These are phyloP conservation scores for Lumnitzera littorea DNA, from an alignment of 345 rosid genomes.

Conservation along the genomic window DNA sequence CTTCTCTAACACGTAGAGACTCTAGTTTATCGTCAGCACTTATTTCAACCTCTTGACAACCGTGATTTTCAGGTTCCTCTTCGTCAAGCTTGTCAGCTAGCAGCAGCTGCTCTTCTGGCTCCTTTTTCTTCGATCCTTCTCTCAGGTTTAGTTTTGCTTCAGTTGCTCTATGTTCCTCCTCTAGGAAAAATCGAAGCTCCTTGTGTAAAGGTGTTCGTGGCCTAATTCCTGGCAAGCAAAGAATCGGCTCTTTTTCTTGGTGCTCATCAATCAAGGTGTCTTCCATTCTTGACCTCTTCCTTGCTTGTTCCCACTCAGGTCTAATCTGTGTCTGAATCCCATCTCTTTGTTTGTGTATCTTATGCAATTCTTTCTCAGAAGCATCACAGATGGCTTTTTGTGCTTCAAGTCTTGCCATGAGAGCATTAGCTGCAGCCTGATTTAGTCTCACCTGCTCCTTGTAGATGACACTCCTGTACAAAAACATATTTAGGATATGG, in stretches of 20 bases:
- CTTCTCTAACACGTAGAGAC: slow-evolving; percentile 24
- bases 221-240: slow-evolving; percentile 59
- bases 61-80: slow-evolving; percentile 23
- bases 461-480: slow-evolving; percentile 77
- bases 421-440: slow-evolving; percentile 76
- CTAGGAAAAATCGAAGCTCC: slow-evolving; percentile 58
- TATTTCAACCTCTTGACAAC: slow-evolving; percentile 21
- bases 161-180: slow-evolving; percentile 67
- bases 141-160: slow-evolving; percentile 25
- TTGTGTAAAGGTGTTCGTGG: slow-evolving; percentile 43
- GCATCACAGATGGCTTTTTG: slow-evolving; percentile 86
- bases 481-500: not conserved
- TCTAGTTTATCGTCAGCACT: slow-evolving; percentile 30
- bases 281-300: slow-evolving; percentile 75
- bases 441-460: slow-evolving; percentile 91
- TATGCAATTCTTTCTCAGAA: slow-evolving; percentile 83
- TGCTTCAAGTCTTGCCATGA: slow-evolving; percentile 88
- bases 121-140: slow-evolving; percentile 28
- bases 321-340: slow-evolving; percentile 70
- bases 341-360: slow-evolving; percentile 71
- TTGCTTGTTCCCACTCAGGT: slow-evolving; percentile 67
- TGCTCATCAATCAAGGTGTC: slow-evolving; percentile 36
- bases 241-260: slow-evolving; percentile 20
- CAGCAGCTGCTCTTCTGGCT: slow-evolving; percentile 26
- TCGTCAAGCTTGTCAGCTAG: slow-evolving; percentile 7